phyloP scores from a whole-genome alignment of 305 asterid species.

The Fraxinus sp. region DNA sequence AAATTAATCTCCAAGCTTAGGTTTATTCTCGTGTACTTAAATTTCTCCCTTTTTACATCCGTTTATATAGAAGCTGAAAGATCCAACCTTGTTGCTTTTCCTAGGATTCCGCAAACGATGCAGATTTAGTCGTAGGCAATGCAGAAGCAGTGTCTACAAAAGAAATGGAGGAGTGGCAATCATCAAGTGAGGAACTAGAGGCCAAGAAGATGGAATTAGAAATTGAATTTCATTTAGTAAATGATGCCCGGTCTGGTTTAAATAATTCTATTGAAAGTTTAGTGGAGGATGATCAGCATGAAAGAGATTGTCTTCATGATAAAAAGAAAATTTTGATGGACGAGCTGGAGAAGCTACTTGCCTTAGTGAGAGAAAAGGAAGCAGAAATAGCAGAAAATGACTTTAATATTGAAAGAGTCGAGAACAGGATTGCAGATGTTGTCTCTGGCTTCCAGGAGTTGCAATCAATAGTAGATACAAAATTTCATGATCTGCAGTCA shows the following conservation, averaged over 20 bases:
- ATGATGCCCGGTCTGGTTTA: slow-evolving; percentile 31
- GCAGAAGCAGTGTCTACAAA: slow-evolving; percentile 36
- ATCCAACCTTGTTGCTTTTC: slow-evolving; percentile 4
- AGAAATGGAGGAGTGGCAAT: slow-evolving; percentile 36
- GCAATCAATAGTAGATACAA: slow-evolving; percentile 28
- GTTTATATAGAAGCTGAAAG: slow-evolving; percentile 11
- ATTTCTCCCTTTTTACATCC: slow-evolving; percentile 1
- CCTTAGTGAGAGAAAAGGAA: slow-evolving; percentile 47
- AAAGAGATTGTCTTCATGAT: slow-evolving; percentile 36
- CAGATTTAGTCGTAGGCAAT: slow-evolving; percentile 34
- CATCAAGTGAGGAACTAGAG: slow-evolving; percentile 38
- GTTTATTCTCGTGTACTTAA: not conserved
- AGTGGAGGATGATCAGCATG: slow-evolving; percentile 38
- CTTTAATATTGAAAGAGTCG: slow-evolving; percentile 36
- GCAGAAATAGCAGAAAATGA: slow-evolving; percentile 46
- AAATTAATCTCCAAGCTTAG: not conserved
- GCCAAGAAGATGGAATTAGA: slow-evolving; percentile 38
- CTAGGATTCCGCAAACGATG: slow-evolving; percentile 42
- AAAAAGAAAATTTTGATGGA: slow-evolving; percentile 37
- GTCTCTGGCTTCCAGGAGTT: slow-evolving; percentile 33
- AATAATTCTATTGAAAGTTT: slow-evolving; percentile 31
- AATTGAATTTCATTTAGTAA: slow-evolving; percentile 38
- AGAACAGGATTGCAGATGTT: slow-evolving; percentile 32
- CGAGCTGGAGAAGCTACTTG: slow-evolving; percentile 38
- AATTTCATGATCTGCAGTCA: slow-evolving; percentile 33